Conservation (phyloP, 345 rosid species). For the Leavenworthia alabamica region DNA sequence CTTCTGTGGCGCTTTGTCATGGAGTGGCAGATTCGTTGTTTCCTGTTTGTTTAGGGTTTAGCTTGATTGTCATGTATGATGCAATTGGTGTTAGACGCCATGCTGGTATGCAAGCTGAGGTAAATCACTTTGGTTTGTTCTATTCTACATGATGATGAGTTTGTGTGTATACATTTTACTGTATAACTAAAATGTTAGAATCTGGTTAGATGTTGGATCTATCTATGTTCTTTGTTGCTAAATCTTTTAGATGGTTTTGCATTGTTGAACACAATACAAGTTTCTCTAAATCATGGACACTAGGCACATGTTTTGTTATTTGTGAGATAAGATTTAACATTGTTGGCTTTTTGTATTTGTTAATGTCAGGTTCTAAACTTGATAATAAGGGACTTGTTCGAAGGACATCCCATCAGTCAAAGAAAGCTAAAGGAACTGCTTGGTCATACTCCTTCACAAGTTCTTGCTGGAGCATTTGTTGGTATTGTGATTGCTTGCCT, state of each 20-base stretch:
- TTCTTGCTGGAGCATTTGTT: constrained; percentile 75
- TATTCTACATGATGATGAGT: no score
- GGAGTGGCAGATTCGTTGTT: constrained; percentile 85
- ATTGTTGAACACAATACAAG: neutral
- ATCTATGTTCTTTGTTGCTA: no score
- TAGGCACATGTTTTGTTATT: neutral
- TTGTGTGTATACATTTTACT: constrained; percentile 7
- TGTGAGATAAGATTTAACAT: neutral
- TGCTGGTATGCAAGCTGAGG: constrained; percentile 99
- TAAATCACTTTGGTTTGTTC: constrained; percentile 11
- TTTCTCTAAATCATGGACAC: neutral
- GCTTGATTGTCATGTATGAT: constrained; percentile 91
- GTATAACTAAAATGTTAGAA: neutral
- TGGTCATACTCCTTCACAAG: constrained; percentile 91
- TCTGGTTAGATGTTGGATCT: no score
- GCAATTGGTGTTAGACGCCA: constrained; percentile 94
- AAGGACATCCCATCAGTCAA: constrained; percentile 90
- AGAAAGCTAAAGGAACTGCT: constrained; percentile 91
- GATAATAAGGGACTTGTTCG: constrained; percentile 82
- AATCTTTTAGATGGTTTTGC: neutral
- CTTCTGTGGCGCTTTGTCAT: constrained; percentile 84
- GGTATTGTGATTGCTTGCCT: constrained; percentile 68
- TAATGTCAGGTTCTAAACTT: constrained; percentile 64
- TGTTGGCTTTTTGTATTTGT: constrained; percentile 7
- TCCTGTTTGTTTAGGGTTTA: constrained; percentile 93